Evolutionary conservation across 2,329 filamentous ascomycete genomes (phyloP).

Genomic region (Fusarium redolens): DNA sequence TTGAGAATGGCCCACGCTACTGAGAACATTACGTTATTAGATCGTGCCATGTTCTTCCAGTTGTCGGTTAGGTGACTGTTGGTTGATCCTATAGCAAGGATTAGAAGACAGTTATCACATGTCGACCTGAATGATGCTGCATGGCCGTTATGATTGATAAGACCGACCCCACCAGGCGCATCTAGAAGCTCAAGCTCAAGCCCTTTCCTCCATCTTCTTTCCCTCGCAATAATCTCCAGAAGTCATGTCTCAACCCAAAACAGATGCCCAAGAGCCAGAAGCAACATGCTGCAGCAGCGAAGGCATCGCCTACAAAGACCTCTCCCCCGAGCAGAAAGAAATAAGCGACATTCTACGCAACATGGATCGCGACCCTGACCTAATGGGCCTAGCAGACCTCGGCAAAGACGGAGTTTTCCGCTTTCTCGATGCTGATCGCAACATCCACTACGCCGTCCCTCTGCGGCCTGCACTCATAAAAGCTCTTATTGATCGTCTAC

Average conservation of each 20-base stretch:
- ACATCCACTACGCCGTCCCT: background rate
- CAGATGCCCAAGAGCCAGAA: fast-evolving
- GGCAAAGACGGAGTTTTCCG: slow-evolving; percentile 1
- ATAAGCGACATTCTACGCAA: slow-evolving; percentile 3
- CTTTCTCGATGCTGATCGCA: slow-evolving; percentile 1
- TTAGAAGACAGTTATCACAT: background rate
- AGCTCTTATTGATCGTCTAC: background rate
- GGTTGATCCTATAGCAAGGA: background rate
- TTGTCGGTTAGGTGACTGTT: background rate
- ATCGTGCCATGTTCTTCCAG: fast-evolving
- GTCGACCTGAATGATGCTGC: background rate
- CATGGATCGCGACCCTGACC: background rate
- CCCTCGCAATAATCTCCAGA: too few species aligned
- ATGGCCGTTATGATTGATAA: background rate
- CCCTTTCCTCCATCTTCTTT: fast-evolving
- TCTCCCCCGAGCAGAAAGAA: background rate
- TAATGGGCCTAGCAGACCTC: background rate
- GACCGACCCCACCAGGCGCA: fast-evolving
- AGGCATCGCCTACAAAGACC: slow-evolving; percentile 2
- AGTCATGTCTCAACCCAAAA: background rate
- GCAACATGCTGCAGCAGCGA: background rate
- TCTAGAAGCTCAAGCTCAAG: fast-evolving
- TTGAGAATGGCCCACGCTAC: background rate
- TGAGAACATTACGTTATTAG: background rate
- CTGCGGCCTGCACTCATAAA: background rate